phyloP scores from a whole-genome alignment of 2,329 filamentous ascomycete species.

The Huntiella moniliformis region DNA sequence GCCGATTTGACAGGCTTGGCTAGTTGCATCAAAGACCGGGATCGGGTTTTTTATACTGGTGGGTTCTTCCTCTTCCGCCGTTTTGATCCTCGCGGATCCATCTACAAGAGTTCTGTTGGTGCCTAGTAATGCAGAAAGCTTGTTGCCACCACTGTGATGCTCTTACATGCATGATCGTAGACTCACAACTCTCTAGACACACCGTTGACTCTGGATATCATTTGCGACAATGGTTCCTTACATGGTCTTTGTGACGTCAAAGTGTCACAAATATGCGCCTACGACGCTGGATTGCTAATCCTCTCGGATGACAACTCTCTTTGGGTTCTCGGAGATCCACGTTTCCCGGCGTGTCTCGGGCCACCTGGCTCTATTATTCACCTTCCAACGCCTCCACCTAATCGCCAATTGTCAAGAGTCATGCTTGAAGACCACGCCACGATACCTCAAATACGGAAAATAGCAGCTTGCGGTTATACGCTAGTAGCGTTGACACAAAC shows the following conservation, averaged over 20 bases:
- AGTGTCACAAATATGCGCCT: conserved; percentile 26
- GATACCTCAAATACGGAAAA: conserved; percentile 29
- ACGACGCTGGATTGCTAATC: conserved; percentile 30
- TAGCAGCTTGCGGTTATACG: conserved; percentile 38
- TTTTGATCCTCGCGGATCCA: too few species aligned
- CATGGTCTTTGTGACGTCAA: neutral
- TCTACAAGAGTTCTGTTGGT: too few species aligned
- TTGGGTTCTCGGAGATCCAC: conserved; percentile 37
- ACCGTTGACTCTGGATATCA: neutral
- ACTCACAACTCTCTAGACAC: too few species aligned
- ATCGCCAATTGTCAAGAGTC: neutral
- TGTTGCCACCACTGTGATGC: too few species aligned
- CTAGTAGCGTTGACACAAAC: conserved; percentile 38
- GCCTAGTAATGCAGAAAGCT: too few species aligned
- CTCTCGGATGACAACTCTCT: conserved; percentile 27
- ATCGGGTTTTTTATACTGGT: too few species aligned
- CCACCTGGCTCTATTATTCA: neutral
- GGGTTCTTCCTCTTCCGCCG: too few species aligned
- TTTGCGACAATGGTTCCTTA: neutral
- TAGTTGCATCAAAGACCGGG: too few species aligned
- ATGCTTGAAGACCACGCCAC: conserved; percentile 27
- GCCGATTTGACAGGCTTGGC: neutral
- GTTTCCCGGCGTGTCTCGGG: conserved; percentile 34
- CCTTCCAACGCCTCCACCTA: neutral
- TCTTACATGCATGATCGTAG: too few species aligned